These are phyloP conservation scores for Gomphus sp. DNA, from an alignment of 1,284 basidiomycete genomes.

Conservation along the genomic window DNA sequence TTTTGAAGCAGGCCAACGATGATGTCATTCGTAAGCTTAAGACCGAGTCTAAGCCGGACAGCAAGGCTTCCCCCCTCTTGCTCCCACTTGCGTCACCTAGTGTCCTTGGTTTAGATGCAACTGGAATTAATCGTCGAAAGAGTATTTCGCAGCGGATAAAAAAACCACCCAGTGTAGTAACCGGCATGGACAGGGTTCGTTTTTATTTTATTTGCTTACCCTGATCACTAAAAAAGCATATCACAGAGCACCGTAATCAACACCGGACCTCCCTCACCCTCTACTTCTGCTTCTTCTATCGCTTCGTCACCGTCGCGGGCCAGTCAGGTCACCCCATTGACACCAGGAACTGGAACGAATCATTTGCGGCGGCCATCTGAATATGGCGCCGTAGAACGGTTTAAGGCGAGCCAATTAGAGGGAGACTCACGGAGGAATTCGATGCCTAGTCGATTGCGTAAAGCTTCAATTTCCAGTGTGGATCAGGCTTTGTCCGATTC, in stretches of 20 bases:
- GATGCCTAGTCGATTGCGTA: constrained; percentile 80
- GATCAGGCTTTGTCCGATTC: constrained; percentile 55
- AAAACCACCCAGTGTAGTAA: constrained; percentile 71
- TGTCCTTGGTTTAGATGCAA: constrained; percentile 61
- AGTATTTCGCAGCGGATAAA: constrained; percentile 69
- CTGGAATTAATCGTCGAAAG: constrained; percentile 45
- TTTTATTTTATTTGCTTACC: neutral
- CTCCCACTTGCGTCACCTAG: constrained; percentile 54
- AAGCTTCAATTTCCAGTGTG: constrained; percentile 73
- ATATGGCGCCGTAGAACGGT: constrained; percentile 74
- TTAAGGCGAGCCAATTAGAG: constrained; percentile 74
- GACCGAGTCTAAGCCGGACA: constrained; percentile 38
- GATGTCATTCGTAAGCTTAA: constrained; percentile 94
- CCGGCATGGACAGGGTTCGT: constrained; percentile 23
- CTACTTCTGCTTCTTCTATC: constrained; percentile 88
- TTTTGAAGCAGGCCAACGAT: constrained; percentile 97
- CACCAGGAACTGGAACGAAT: constrained; percentile 47
- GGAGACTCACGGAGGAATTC: constrained; percentile 72
- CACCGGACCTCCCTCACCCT: constrained; percentile 73
- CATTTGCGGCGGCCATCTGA: constrained; percentile 82
- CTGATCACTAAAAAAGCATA: neutral
- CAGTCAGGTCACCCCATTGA: constrained; percentile 53
- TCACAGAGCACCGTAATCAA: constrained; percentile 45
- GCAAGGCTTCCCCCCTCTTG: neutral
- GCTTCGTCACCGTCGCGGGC: constrained; percentile 84